Conservation (phyloP, 352 stramenopile species). For the Phytopythium mirpurense region DNA sequence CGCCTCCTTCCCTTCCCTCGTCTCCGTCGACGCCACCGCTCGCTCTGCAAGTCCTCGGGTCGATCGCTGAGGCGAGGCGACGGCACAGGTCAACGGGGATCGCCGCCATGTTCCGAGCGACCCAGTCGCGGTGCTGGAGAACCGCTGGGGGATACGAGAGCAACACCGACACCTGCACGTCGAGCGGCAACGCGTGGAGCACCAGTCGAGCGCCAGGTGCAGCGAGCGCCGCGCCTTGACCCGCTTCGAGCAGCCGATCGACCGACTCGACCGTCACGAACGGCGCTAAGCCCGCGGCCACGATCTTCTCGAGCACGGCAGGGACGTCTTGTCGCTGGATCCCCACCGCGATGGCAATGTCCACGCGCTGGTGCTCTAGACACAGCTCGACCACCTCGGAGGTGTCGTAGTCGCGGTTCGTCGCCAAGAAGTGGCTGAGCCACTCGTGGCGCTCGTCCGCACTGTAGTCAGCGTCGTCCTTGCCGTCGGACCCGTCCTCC, state of each 20-base stretch:
- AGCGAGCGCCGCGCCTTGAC: constrained; percentile 33
- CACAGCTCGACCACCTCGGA: constrained; percentile 60
- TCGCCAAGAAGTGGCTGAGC: constrained; percentile 50
- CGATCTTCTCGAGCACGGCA: constrained; percentile 49
- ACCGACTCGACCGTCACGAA: constrained; percentile 36
- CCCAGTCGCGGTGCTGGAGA: constrained; percentile 68
- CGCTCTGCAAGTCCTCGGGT: constrained; percentile 30
- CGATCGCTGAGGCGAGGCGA: constrained; percentile 35
- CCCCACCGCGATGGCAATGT: constrained; percentile 62
- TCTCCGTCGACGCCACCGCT: background rate
- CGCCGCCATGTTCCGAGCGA: constrained; percentile 41
- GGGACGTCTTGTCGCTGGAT: constrained; percentile 37
- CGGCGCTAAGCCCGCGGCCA: constrained; percentile 31
- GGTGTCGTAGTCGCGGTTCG: constrained; percentile 55
- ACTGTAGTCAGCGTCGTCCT: background rate
- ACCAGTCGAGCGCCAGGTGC: constrained; percentile 40
- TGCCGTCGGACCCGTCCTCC: background rate
- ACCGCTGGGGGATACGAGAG: constrained; percentile 37
- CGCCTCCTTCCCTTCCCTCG: background rate
- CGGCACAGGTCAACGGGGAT: constrained; percentile 33
- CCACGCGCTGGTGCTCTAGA: constrained; percentile 58
- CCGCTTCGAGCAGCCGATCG: constrained; percentile 29
- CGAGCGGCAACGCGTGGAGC: constrained; percentile 40
- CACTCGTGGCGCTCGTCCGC: constrained; percentile 31
- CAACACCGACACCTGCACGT: constrained; percentile 52